phyloP scores from a whole-genome alignment of 2,329 filamentous ascomycete genomes.

The Botrytis porri region DNA sequence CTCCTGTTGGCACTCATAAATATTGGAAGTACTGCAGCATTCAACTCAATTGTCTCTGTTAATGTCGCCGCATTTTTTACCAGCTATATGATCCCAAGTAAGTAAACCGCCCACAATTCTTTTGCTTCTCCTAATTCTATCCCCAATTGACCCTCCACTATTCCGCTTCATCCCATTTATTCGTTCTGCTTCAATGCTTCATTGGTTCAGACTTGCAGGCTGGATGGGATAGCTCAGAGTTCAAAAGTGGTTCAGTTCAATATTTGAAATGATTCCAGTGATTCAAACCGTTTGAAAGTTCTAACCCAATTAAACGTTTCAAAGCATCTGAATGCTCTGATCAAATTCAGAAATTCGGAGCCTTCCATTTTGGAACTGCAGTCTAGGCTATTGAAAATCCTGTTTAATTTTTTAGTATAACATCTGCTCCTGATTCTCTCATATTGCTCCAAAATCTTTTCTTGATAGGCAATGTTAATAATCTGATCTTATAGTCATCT shows the following conservation, averaged over 20 bases:
- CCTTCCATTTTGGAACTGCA: background rate
- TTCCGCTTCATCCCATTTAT: background rate
- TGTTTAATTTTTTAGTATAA: background rate
- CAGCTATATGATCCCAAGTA: slow-evolving; percentile 43
- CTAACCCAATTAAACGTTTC: background rate
- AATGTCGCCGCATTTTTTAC: slow-evolving; percentile 44
- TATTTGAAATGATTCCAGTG: background rate
- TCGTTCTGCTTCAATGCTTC: background rate
- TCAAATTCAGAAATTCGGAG: background rate
- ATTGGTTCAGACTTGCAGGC: background rate
- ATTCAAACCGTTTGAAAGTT: background rate
- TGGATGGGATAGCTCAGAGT: background rate
- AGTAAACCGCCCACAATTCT: background rate
- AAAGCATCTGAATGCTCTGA: background rate
- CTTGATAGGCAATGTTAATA: background rate
- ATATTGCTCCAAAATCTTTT: background rate
- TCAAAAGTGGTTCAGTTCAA: background rate
- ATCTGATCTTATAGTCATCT: slow-evolving; percentile 23
- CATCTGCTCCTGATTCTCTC: background rate
- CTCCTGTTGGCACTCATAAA: slow-evolving; percentile 42
- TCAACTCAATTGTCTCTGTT: slow-evolving; percentile 46
- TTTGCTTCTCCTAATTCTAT: background rate
- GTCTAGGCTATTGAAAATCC: background rate
- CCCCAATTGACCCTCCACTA: background rate
- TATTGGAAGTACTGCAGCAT: slow-evolving; percentile 43